Conservation (phyloP, 2,329 filamentous ascomycete genomes). For the Mollisia scopiformis region DNA sequence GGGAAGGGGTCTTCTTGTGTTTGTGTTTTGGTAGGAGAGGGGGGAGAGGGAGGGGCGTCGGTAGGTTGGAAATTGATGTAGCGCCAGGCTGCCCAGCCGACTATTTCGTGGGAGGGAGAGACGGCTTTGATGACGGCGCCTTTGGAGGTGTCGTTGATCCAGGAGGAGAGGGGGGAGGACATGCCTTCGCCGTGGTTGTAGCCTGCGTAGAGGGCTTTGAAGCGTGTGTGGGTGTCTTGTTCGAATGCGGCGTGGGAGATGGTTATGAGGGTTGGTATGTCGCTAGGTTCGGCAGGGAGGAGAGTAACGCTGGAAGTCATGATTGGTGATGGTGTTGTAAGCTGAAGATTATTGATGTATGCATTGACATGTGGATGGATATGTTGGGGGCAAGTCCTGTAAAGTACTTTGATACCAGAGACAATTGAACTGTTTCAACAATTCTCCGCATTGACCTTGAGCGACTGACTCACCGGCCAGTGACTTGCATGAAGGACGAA, state of each 20-base stretch:
- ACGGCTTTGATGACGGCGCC: slow-evolving; percentile 7
- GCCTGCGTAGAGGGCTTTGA: slow-evolving; percentile 13
- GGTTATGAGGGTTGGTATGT: slow-evolving; percentile 4
- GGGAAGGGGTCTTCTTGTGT: background rate
- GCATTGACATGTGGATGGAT: too few relatives aligned
- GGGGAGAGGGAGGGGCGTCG: too few relatives aligned
- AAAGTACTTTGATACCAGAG: too few relatives aligned
- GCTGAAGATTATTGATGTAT: too few relatives aligned
- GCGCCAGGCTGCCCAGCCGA: slow-evolving; percentile 14
- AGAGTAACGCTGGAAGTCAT: background rate
- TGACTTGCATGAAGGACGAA: background rate
- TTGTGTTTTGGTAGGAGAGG: too few relatives aligned
- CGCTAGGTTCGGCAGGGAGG: background rate
- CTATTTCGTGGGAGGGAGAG: background rate
- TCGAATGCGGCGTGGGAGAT: slow-evolving; percentile 15
- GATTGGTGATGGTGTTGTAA: background rate
- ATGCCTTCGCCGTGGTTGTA: slow-evolving; percentile 11
- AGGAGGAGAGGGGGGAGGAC: slow-evolving; percentile 10
- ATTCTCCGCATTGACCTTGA: background rate
- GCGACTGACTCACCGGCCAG: background rate
- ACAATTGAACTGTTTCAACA: background rate
- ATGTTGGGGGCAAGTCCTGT: too few relatives aligned
- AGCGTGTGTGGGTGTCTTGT: slow-evolving; percentile 17
- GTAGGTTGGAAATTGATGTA: slow-evolving; percentile 7
- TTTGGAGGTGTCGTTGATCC: background rate